Evolutionary conservation across 2,329 filamentous ascomycete species (phyloP), one percentile per base, ranked within the genome.

Genomic region (Penicillium sp.): DNA sequence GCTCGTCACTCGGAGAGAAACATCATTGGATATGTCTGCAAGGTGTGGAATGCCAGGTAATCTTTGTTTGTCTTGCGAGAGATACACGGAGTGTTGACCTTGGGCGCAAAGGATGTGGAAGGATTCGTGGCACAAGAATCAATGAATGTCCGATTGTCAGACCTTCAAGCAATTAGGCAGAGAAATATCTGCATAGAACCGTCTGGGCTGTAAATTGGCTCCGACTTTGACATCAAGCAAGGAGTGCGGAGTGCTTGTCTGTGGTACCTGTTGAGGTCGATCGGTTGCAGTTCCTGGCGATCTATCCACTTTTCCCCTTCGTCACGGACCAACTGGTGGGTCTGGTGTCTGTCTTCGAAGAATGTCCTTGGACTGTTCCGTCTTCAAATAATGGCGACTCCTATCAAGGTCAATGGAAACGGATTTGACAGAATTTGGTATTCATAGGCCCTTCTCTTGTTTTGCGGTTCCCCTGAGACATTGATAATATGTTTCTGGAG

Each of bases 251-350:
- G n/a, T n/a, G n/a, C n/a, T n/a, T n/a, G 29, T 45, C 28, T 12
- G 30, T 25, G 11, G 40, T 42, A 30, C 9, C n/a, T 18, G 5
- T 27, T 6, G 34, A 33, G 44, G 41, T 49, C 46, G 44, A 37
- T 49, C 49, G 40, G 16, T 41, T 51, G 50, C 41, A 46, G 54
- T 55, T 34, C 56, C 50, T 57, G 52, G 54, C 56, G 52, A 58
- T 58, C 52, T 22, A 45, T 31, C 29, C 22, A 25, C 22, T 25
- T 25, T 31, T n/a, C 13, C 30, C 35, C 33, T 45, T 28, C 18
- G n/a, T 19, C 43, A 49, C 46, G 34, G 35, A 41, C 50, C 52
- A 56, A 50, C 39, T 45, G 41, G 16, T 40, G 4, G 30, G 22
- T 43, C 30, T 4, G 13, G 4, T 19, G 22, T 43, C 30, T 4